Evolutionary conservation across 2,329 filamentous ascomycete species (phyloP), one percentile per base, ranked within the genome.

Genomic region (Penicillium italicum): DNA sequence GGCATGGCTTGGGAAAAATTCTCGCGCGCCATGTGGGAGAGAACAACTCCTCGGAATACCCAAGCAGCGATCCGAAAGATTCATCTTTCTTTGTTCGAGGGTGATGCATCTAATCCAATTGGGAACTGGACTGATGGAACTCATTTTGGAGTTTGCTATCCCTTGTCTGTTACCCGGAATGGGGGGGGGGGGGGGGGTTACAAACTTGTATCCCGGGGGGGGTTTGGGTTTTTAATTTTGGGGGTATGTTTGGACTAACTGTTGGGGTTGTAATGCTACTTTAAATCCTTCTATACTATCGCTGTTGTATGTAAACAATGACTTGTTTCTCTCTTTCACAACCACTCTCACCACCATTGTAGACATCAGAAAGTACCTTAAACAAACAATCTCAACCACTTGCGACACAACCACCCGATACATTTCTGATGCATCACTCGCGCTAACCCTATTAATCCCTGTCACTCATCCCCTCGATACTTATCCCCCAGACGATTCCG

Each of bases 151-250:
- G 22, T 46, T 47, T 33, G 10, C 12, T 46, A 63, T 61, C 62
- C 62, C 62, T 64, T 63, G 62, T 52, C 44, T 50, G 45, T 33
- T 24, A 30, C n/a, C 22, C 16, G 48, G 59, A 64, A 61, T 60
- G 58, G 46, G 36, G 49, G 56, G 3, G 57, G 60, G 58, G 58
- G 46, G 36, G 49, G 56, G 3, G 57, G 60, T 53, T 59, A 57
- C 53, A 41, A 44, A 60, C 62, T 63, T 64, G 62, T 60, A 64
- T 64, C 56, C 49, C 62, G 58, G 56, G 60, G 58, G 59, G 54
- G 18, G 28, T 47, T 28, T 44, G 20, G 18, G 48, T 54, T 42
- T 45, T n/a, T 40, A 5, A 8, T 28, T 3, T 14, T 33, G 30
- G 6, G 22, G 11, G 24, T 37, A 16, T 12, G 16, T 26, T 6